Conservation (phyloP, 1,284 basidiomycete species). For the Ustilago tritici region DNA sequence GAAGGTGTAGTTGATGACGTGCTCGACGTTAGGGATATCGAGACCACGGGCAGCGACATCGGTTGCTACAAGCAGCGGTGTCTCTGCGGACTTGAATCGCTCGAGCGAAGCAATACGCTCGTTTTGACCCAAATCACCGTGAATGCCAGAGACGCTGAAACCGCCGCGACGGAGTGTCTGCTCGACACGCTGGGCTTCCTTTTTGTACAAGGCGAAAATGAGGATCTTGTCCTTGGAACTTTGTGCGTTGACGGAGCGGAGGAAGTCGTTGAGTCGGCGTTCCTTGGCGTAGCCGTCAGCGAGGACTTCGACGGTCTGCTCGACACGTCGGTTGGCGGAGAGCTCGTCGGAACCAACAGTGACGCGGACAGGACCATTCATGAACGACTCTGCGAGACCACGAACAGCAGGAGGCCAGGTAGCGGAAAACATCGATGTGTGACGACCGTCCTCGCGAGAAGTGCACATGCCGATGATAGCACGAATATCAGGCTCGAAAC, state of each 20-base stretch:
- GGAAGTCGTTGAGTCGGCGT: slow-evolving; percentile 71
- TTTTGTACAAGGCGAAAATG: slow-evolving; percentile 95
- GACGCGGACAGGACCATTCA: slow-evolving; percentile 85
- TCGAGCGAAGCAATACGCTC: slow-evolving; percentile 88
- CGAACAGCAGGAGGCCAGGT: slow-evolving; percentile 99
- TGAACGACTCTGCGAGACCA: slow-evolving; percentile 89
- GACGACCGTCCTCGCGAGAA: slow-evolving; percentile 71
- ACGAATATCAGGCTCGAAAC: slow-evolving; percentile 98
- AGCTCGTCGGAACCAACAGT: slow-evolving; percentile 96
- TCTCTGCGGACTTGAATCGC: slow-evolving; percentile 86
- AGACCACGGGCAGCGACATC: slow-evolving; percentile 96
- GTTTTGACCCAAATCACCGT: slow-evolving; percentile 91
- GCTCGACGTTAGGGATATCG: slow-evolving; percentile 95
- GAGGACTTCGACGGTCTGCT: slow-evolving; percentile 84
- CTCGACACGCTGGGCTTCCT: slow-evolving; percentile 86
- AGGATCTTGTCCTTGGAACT: slow-evolving; percentile 79
- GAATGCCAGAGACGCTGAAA: slow-evolving; percentile 86
- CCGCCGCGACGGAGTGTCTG: slow-evolving; percentile 82
- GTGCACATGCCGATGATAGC: slow-evolving; percentile 84
- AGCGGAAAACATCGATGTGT: slow-evolving; percentile 79
- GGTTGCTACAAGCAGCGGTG: slow-evolving; percentile 90
- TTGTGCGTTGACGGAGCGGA: slow-evolving; percentile 68
- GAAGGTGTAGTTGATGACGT: slow-evolving; percentile 83
- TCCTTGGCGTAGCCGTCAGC: slow-evolving; percentile 89
- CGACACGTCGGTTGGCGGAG: slow-evolving; percentile 90